Evolutionary conservation across 139 green algal genomes (phyloP), one percentile per base, ranked within the genome.

Genomic region (Haematococcus lacustris): DNA sequence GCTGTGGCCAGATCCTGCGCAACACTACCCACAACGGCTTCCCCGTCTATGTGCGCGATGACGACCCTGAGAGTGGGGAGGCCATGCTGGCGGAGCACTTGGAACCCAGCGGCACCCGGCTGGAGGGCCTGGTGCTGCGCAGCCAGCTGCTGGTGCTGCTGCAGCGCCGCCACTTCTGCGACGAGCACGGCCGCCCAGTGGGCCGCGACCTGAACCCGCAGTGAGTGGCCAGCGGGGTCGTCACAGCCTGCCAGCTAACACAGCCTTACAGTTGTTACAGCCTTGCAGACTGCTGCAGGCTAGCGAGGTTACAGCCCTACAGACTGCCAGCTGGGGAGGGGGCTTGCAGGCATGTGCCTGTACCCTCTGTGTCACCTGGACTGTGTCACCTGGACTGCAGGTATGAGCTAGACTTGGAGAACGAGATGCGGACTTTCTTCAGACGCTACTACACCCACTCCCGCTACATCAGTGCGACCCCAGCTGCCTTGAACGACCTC

Each of bases 11-110:
- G 66, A 34, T 71, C 40, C 80, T 98, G 70, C 67, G 75, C 7
- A 53, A 35, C 73, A 90, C 81, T 28, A 85, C 72, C 0, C 91
- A 96, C 85, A 97, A 96, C 80, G 93, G 90, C 51, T 98, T 97
- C 80, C 91, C 92, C 0, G 87, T 98, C 30, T 80, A 91, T 5
- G 73, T 73, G 40, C 57, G 75, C 25, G 75, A 81, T 30, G 35
- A 51, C 13, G 9, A 64, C 47, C 50, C 73, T 1, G 62, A 78
- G n/a, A 53, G 9, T 53, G 9, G 9, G 43, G 43, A 28, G 43
- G 59, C 33, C 33, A 30, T 40, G 74, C 41, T 35, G 66, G 63
- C 0, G 30, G 68, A 64, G 39, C 70, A 39, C 2, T 28, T 23
- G n/a, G 51, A 66, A n/a, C n/a, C n/a, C n/a, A n/a, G n/a, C n/a